Conservation (phyloP, 352 stramenopile species). For the Phytophthora megakarya region DNA sequence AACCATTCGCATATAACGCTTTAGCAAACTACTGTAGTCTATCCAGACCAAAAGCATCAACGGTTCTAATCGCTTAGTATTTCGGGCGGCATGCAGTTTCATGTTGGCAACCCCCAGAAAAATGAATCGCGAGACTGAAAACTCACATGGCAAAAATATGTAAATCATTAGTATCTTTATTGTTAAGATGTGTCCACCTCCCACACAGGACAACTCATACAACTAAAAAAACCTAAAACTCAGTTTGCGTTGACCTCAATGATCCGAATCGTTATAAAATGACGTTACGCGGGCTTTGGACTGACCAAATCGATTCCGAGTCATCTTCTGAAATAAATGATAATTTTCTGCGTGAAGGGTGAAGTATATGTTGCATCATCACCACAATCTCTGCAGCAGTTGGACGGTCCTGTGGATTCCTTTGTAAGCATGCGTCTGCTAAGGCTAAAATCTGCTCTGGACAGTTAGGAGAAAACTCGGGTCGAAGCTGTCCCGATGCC, state of each 20-base stretch:
- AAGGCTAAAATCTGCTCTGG: slow-evolving; percentile 49
- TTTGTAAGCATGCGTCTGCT: slow-evolving; percentile 48
- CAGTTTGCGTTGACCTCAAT: neutral
- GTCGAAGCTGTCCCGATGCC: slow-evolving; percentile 40
- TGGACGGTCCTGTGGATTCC: slow-evolving; percentile 49
- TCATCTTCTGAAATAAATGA: slow-evolving; percentile 17
- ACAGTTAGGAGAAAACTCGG: slow-evolving; percentile 48
- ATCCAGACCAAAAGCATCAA: neutral
- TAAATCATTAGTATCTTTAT: neutral
- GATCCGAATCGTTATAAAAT: slow-evolving; percentile 20
- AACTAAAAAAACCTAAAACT: too few species aligned
- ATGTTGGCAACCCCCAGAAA: too few species aligned
- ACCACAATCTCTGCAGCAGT: slow-evolving; percentile 52
- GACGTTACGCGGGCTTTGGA: slow-evolving; percentile 32
- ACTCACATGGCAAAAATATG: neutral
- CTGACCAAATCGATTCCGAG: slow-evolving; percentile 34
- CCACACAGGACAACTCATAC: too few species aligned
- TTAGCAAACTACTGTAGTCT: neutral
- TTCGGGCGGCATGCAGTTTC: slow-evolving; percentile 10
- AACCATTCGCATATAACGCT: slow-evolving; percentile 12
- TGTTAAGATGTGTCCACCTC: too few species aligned
- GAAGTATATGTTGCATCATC: slow-evolving; percentile 46
- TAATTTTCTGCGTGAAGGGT: slow-evolving; percentile 19
- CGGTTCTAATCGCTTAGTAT: slow-evolving; percentile 19
- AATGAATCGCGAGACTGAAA: neutral